Base-by-base conservation (phyloP, 2,329 filamentous ascomycete genomes). In the Botrytis fragariae region DNA sequence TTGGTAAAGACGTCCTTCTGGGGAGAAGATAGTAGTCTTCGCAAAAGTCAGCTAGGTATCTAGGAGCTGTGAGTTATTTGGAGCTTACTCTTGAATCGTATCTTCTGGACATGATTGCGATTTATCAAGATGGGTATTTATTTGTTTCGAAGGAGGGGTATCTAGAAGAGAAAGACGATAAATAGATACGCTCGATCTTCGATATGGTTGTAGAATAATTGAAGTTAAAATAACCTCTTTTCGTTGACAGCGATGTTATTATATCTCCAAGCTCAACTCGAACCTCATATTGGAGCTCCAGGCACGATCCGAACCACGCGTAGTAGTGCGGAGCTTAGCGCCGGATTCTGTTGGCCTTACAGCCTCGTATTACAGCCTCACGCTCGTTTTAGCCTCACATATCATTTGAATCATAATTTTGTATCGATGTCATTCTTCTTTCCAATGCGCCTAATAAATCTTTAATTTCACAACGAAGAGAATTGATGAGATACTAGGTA, bases 11-110 rank as follows among this genome's bases (percentile, higher is more conserved):
- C 96, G 95, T 77, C 96, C 96, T 86, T 99, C 96, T 74, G 96
- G 96, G 75, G 96, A 99, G 91, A 99, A 99, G 89, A 99, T 99
- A 83, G 96, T 99, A 80, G 96, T 99, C 95, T 97, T 63, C 6
- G 35, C 45, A 69, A 48, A 67, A 73, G 73, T 81, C 74, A 81
- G 79, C 74, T 70, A 62, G 72, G 62, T 25, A 29, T 29, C 37
- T 61, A 20, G 22, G 35, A 25, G n/a, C 39, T 69, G 22, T 61
- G 14, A 22, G 25, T 51, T 61, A 45, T 51, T 35, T 60, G 71
- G 74, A 83, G 85, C 91, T 84, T 88, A 97, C 95, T 87, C 95
- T 90, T 81, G 95, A 97, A 91, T 98, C 95, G 87, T 98, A 98
- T 87, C 95, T 92, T 86, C 95, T 92, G 84, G 95, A 97, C 95